Evolutionary conservation across 1,284 basidiomycete genomes (phyloP).

Genomic region (Gyrodon tennesseensis): DNA sequence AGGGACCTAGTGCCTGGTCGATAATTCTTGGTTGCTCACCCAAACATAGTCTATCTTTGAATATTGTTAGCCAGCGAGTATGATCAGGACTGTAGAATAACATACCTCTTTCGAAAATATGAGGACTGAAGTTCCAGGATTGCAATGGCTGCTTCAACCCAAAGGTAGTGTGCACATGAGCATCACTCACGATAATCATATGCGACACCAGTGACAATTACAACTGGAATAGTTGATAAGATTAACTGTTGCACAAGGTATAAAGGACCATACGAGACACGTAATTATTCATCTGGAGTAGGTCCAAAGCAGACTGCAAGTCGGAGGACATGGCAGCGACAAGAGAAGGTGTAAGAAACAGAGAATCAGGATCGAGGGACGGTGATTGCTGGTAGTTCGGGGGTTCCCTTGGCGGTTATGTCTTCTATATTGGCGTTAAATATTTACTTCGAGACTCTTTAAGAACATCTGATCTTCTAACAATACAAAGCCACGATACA

Average conservation of each 20-base stretch:
- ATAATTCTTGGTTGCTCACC: no score
- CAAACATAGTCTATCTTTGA: conserved; percentile 4
- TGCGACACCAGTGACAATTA: background rate
- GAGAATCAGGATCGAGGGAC: no score
- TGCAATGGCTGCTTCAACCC: no score
- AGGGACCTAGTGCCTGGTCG: no score
- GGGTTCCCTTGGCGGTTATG: no score
- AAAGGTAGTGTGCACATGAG: no score
- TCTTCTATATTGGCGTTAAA: no score
- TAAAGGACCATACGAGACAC: background rate
- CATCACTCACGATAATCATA: conserved; percentile 15
- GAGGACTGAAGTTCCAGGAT: conserved; percentile 18
- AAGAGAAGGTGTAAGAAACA: no score
- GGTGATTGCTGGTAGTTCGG: no score
- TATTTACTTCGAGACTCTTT: no score
- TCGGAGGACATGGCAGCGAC: background rate
- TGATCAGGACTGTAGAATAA: background rate
- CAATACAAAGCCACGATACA: no score
- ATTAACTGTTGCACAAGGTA: background rate
- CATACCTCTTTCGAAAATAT: conserved; percentile 22
- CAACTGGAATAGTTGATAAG: background rate
- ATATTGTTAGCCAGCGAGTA: background rate
- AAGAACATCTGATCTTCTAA: no score
- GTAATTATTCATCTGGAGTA: conserved; percentile 4
- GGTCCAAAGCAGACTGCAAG: background rate